Base-by-base conservation (phyloP, 495 filamentous ascomycete species). In the Hapsidospora chrysogenum region DNA sequence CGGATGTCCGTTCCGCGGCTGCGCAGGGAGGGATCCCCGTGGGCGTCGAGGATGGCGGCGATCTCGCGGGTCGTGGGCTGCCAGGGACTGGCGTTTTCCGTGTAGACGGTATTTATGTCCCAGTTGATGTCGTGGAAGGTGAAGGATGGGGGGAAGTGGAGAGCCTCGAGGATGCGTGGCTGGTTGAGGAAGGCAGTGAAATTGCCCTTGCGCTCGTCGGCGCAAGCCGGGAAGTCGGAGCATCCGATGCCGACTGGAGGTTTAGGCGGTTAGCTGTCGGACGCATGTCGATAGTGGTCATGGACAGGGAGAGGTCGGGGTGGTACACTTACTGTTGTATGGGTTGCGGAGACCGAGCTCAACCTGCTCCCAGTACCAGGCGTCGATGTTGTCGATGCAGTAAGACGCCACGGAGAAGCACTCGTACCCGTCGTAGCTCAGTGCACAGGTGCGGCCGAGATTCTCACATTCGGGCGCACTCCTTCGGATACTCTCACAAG, bases 171-270 rank as follows among this genome's bases (percentile, higher is more conserved):
- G 25, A 38, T 17, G 11, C 11, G n/a, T n/a, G 4, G 5, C 20
- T 38, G 36, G 36, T 38, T 38, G 36, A 38, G 36, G 22, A 25
- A 36, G 33, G 20, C 33, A 2, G 33, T 36, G 1, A 36, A 17
- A 11, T 26, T 31, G 16, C 27, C 36, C 17, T 30, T 22, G 2
- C 19, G 10, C 7, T 17, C 17, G 29, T 38, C 36, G 7, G 27
- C 14, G n/a, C 34, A 36, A 9, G 2, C 18, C 5, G 34, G 34
- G 11, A 9, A 36, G 15, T 36, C 16, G 22, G 22, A 17, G 9
- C 34, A 36, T 4, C 19, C 19, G 10, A 36, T 27, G 22, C 27
- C 17, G 22, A 36, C 34, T 36, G 34, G 18, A 2, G n/a, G n/a
- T n/a, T n/a, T n/a, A n/a, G n/a, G n/a, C n/a, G n/a, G n/a, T n/a